Conservation (phyloP, 2,329 filamentous ascomycete species). For the Aspergillus novofumigatus region DNA sequence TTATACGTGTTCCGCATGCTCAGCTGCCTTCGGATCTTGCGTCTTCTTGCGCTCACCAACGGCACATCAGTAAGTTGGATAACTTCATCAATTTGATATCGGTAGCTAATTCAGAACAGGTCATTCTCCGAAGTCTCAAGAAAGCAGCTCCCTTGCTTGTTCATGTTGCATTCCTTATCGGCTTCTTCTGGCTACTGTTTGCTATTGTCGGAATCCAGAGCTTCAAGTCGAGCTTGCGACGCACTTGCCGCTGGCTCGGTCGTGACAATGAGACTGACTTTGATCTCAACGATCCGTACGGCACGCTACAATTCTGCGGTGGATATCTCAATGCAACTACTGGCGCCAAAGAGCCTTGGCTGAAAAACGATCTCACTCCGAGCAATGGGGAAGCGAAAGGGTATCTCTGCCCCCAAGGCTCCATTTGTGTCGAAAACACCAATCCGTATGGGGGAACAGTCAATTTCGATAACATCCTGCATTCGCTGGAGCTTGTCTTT, state of each 20-base stretch:
- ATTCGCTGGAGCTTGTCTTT: conserved; percentile 91
- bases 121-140: conserved; percentile 91
- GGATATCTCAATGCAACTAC: conserved; percentile 66
- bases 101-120: conserved; percentile 46
- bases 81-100: background rate
- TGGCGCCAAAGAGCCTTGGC: conserved; percentile 62
- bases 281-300: conserved; percentile 48
- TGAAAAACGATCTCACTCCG: conserved; percentile 54
- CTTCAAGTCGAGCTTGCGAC: conserved; percentile 78
- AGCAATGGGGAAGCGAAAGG: conserved; percentile 61
- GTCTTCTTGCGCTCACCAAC: conserved; percentile 85
- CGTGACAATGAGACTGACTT: conserved; percentile 44
- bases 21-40: conserved; percentile 86
- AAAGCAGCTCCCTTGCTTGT: conserved; percentile 88
- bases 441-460: conserved; percentile 83
- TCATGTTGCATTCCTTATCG: conserved; percentile 88
- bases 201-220: conserved; percentile 95
- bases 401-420: conserved; percentile 79
- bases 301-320: conserved; percentile 75
- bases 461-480: conserved; percentile 90
- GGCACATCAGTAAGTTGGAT: conserved; percentile 71
- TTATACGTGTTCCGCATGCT: conserved; percentile 94
- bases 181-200: conserved; percentile 97
- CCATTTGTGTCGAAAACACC: conserved; percentile 71
- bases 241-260: conserved; percentile 74